Percentiles rank a stretch among this genome's conserved stretches.
These are phyloP conservation scores for Fusarium musae DNA, from an alignment of 2,329 filamentous ascomycete species.

Conservation along the genomic window DNA sequence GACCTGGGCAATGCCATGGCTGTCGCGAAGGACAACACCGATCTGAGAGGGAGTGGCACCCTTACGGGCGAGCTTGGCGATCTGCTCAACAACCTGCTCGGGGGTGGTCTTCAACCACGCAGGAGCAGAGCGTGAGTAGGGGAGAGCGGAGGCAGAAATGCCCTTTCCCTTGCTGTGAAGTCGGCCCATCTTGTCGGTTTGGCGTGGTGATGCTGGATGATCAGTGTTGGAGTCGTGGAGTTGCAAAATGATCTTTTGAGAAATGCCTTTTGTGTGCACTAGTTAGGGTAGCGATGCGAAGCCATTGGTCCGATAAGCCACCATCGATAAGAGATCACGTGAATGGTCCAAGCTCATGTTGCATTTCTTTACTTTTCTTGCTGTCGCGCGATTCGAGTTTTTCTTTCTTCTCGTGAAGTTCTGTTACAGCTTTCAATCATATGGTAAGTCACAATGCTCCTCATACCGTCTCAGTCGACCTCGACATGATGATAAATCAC, in stretches of 20 bases:
- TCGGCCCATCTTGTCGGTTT: slow-evolving; percentile 83
- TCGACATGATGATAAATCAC: slow-evolving; percentile 76
- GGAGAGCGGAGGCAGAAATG: slow-evolving; percentile 94
- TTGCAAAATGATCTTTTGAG: slow-evolving; percentile 47
- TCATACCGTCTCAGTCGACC: slow-evolving; percentile 37
- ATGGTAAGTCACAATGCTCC: slow-evolving; percentile 49
- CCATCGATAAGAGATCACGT: slow-evolving; percentile 19
- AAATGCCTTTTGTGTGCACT: slow-evolving; percentile 12
- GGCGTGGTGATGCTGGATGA: slow-evolving; percentile 49
- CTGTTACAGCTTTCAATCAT: background rate
- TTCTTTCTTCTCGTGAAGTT: slow-evolving; percentile 14
- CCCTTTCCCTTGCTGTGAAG: slow-evolving; percentile 99
- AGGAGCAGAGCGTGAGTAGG: slow-evolving; percentile 93
- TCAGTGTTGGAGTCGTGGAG: slow-evolving; percentile 50
- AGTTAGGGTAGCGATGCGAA: slow-evolving; percentile 54
- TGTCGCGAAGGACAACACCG: slow-evolving; percentile 97
- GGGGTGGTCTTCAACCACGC: slow-evolving; percentile 99
- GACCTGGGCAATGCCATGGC: slow-evolving; percentile 97
- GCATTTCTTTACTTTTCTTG: slow-evolving; percentile 37
- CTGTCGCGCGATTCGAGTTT: slow-evolving; percentile 21
- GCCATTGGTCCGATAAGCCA: background rate
- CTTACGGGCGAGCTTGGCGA: slow-evolving; percentile 99
- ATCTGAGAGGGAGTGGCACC: slow-evolving; percentile 98
- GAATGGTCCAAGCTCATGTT: slow-evolving; percentile 8
- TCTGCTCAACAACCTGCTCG: slow-evolving; percentile 98